These are phyloP conservation scores for Breviolum minutum DNA, from an alignment of 73 alveolate species.

Conservation along the genomic window DNA sequence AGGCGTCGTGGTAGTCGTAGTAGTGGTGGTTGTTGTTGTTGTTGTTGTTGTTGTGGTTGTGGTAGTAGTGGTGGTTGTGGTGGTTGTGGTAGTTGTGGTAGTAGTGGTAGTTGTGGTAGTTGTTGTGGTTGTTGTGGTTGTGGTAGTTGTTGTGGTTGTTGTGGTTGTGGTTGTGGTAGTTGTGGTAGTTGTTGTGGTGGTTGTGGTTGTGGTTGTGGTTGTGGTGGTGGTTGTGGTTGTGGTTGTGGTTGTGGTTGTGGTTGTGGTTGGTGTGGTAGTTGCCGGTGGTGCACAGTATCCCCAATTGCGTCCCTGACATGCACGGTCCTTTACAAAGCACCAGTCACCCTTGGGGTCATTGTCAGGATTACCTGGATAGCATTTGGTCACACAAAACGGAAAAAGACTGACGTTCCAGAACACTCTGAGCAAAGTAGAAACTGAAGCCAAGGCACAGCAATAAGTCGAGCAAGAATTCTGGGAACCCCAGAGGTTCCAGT, in stretches of 20 bases:
- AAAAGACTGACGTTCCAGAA: too few species aligned
- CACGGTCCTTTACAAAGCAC: constrained; percentile 55
- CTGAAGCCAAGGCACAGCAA: constrained; percentile 40
- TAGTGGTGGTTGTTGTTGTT: constrained; percentile 85
- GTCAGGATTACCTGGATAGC: constrained; percentile 66
- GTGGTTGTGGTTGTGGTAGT: constrained; percentile 27
- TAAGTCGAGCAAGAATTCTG: constrained; percentile 32
- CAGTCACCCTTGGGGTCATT: constrained; percentile 47
- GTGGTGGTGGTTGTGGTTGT: constrained; percentile 42
- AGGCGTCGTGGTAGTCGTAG: not conserved
- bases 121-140: not conserved
- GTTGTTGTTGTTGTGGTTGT: not conserved
- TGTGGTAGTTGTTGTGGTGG: constrained; percentile 3
- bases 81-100: not conserved
- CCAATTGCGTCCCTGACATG: constrained; percentile 67
- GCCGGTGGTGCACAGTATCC: constrained; percentile 48
- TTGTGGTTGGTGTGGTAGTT: constrained; percentile 53
- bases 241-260: constrained; percentile 49
- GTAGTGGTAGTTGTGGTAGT: constrained; percentile 60
- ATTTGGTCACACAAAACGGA: not conserved
- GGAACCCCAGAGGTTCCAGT: constrained; percentile 70
- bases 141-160: not conserved
- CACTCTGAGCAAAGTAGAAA: not conserved
- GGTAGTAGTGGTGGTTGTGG: not conserved
- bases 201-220: constrained; percentile 29